These are phyloP conservation scores for Papiliotrema terrestris DNA, from an alignment of 1,284 basidiomycete genomes.

Conservation along the genomic window DNA sequence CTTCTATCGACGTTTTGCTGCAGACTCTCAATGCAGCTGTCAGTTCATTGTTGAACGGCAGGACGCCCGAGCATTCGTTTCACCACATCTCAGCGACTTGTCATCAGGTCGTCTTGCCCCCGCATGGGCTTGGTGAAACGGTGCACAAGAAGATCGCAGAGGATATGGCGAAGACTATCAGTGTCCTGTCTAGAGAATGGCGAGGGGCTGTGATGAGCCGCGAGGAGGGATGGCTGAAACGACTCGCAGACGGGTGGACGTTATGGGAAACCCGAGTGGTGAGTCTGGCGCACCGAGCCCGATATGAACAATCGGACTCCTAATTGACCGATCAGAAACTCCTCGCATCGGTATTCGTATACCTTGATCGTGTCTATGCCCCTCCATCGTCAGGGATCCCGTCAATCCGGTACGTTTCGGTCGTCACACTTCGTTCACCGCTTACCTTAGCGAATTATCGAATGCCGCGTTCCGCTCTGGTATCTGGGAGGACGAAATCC, in stretches of 20 bases:
- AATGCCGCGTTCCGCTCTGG: conserved; percentile 54
- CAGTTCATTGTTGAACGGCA: conserved; percentile 21
- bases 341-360: conserved; percentile 41
- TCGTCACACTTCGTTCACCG: too few species aligned
- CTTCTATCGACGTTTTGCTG: conserved; percentile 7
- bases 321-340: conserved; percentile 32
- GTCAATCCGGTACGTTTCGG: conserved; percentile 29
- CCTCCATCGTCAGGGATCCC: conserved; percentile 24
- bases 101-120: conserved; percentile 22
- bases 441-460: conserved; percentile 54
- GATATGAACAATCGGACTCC: too few species aligned
- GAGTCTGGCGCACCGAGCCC: conserved; percentile 7
- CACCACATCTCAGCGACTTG: conserved; percentile 27
- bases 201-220: conserved; percentile 25
- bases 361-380: conserved; percentile 43
- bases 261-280: conserved; percentile 27
- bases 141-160: conserved; percentile 23
- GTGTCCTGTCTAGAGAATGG: conserved; percentile 23
- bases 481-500: conserved; percentile 56
- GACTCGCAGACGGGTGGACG: conserved; percentile 26
- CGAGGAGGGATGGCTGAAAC: conserved; percentile 28
- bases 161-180: conserved; percentile 20
- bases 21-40: conserved; percentile 16
- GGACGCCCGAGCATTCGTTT: conserved; percentile 22
- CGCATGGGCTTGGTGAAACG: conserved; percentile 15